Percentiles rank a stretch among this genome's conserved stretches.
These are phyloP conservation scores for Mycena vitilis DNA, from an alignment of 768 basidiomycete genomes.

Conservation along the genomic window DNA sequence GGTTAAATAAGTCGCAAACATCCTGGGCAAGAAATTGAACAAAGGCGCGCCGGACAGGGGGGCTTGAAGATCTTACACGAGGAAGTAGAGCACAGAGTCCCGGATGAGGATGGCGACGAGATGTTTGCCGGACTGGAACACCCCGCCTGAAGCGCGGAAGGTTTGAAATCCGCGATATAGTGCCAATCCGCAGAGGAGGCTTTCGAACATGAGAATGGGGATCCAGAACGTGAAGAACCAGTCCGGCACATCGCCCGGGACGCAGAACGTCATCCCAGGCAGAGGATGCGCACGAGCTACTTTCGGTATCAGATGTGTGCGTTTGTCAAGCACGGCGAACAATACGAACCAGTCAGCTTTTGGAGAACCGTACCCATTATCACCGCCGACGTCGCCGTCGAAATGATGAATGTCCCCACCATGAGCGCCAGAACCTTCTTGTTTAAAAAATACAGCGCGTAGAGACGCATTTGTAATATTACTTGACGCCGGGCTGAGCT, in stretches of 20 bases:
- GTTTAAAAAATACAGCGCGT: conserved; percentile 68
- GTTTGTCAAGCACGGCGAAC: background rate
- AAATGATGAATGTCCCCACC: conserved; percentile 53
- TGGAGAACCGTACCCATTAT: conserved; percentile 61
- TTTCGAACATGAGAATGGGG: conserved; percentile 67
- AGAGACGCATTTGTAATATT: conserved; percentile 72
- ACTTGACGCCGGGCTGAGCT: conserved; percentile 45
- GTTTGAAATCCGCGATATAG: conserved; percentile 62
- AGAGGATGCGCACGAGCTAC: conserved; percentile 32
- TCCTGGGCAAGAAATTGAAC: conserved; percentile 47
- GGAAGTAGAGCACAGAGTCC: conserved; percentile 68
- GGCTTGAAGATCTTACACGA: conserved; percentile 56
- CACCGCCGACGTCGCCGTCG: conserved; percentile 53
- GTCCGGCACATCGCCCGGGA: conserved; percentile 49
- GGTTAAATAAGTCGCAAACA: conserved; percentile 66
- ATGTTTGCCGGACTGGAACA: conserved; percentile 55
- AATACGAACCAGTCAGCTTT: conserved; percentile 52
- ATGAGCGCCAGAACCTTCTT: conserved; percentile 62
- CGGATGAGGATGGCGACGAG: conserved; percentile 64
- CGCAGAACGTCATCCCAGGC: conserved; percentile 53
- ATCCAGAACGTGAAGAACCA: conserved; percentile 71
- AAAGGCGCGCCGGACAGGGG: background rate
- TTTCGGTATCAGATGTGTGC: background rate
- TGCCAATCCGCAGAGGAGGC: conserved; percentile 62
- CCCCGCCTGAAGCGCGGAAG: conserved; percentile 48